phyloP scores from a whole-genome alignment of 768 basidiomycete genomes.

The Termitomyces sp. region DNA sequence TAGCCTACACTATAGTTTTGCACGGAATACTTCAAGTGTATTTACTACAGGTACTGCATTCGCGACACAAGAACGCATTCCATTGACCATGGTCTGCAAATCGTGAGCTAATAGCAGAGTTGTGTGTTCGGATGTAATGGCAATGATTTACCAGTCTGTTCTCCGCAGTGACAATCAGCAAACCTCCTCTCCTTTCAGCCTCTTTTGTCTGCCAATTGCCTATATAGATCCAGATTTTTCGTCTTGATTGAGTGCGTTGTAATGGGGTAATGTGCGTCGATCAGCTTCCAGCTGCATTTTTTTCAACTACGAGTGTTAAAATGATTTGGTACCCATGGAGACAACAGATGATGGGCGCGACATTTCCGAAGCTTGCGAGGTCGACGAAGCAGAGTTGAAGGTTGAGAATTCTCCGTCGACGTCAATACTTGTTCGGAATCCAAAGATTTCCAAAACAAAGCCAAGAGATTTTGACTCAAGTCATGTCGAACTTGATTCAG shows the following conservation, averaged over 20 bases:
- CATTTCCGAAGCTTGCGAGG: slow-evolving; percentile 33
- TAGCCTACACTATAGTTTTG: background rate
- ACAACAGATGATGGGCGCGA: too few species aligned
- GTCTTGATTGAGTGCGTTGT: too few species aligned
- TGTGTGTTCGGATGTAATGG: background rate
- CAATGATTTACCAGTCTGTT: background rate
- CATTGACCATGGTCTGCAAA: background rate
- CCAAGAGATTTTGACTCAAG: slow-evolving; percentile 21
- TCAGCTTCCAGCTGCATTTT: background rate
- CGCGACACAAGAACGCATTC: background rate
- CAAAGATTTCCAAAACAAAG: slow-evolving; percentile 40
- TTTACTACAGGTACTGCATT: background rate
- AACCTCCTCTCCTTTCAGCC: too few species aligned
- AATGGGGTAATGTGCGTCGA: background rate
- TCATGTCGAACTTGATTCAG: slow-evolving; percentile 11
- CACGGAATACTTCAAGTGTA: background rate
- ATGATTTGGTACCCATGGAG: too few species aligned
- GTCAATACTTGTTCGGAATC: slow-evolving; percentile 29
- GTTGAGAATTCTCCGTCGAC: slow-evolving; percentile 10
- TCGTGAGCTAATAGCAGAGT: background rate
- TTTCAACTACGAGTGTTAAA: too few species aligned
- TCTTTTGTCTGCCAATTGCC: too few species aligned
- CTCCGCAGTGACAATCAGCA: too few species aligned
- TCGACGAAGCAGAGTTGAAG: slow-evolving; percentile 15
- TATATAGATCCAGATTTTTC: too few species aligned